A percentile compares a stretch with the other conserved stretches of the same genome.
These are phyloP conservation scores for Claviceps digitariae DNA, from an alignment of 2,329 filamentous ascomycete species.

Conservation along the genomic window DNA sequence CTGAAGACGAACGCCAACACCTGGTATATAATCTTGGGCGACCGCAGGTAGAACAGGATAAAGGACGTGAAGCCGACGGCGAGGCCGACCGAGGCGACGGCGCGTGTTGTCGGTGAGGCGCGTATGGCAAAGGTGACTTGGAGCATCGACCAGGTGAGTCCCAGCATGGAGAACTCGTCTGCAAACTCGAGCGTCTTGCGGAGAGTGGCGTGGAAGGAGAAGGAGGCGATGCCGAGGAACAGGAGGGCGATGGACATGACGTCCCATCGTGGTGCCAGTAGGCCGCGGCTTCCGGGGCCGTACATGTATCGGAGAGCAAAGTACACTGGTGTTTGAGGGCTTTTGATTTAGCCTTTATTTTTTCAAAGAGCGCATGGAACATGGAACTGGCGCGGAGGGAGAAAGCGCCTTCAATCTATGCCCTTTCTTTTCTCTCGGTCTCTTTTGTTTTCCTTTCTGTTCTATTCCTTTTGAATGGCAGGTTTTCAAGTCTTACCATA, in stretches of 20 bases:
- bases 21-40: constrained; percentile 30
- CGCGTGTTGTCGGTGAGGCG: constrained; percentile 21
- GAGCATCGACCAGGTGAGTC: constrained; percentile 37
- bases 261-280: constrained; percentile 21
- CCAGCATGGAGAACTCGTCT: constrained; percentile 47
- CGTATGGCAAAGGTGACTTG: constrained; percentile 33
- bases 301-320: constrained; percentile 26
- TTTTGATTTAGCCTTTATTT: neutral
- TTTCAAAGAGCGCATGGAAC: no score
- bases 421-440: no score
- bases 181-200: constrained; percentile 29
- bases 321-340: no score
- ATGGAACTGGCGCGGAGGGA: no score
- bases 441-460: neutral
- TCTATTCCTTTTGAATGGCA: neutral
- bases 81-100: constrained; percentile 22
- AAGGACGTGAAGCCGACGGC: constrained; percentile 27
- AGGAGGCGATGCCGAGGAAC: constrained; percentile 27
- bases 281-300: constrained; percentile 15
- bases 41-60: constrained; percentile 27
- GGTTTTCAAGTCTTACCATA: constrained; percentile 30
- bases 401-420: no score
- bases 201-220: constrained; percentile 31
- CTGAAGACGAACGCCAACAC: constrained; percentile 22
- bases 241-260: constrained; percentile 28